Evolutionary conservation across 345 rosid species (phyloP).

Genomic region (Pelargonium nanum): DNA sequence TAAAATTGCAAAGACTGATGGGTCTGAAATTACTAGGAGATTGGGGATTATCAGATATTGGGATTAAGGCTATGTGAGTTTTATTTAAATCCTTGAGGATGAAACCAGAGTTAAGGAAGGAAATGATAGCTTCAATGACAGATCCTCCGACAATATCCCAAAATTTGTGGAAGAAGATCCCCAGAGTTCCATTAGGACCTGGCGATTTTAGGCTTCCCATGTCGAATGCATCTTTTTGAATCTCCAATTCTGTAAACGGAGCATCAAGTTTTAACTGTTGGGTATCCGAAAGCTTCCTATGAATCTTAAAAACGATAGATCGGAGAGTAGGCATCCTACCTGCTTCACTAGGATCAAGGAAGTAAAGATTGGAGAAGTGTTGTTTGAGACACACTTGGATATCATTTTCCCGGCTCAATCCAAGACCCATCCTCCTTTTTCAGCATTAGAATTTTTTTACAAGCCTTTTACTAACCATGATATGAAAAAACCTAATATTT

Average conservation of each 20-base stretch:
- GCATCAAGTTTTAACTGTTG: no score
- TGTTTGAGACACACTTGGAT: no score
- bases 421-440: no score
- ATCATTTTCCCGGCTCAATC: no score
- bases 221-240: background rate
- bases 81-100: background rate
- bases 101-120: background rate
- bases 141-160: background rate
- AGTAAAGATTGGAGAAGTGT: no score
- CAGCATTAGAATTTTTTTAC: no score
- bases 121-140: background rate
- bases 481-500: no score
- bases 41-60: background rate
- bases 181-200: background rate
- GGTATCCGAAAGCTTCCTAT: no score
- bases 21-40: background rate
- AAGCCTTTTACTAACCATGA: no score
- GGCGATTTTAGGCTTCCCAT: background rate
- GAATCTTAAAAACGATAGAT: no score
- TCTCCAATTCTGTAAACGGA: background rate
- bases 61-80: background rate
- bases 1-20: background rate
- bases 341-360: no score
- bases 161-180: background rate
- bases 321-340: no score